Conservation (phyloP, 371 early-diverging fungal genomes). For the Lichtheimia hyalospora region DNA sequence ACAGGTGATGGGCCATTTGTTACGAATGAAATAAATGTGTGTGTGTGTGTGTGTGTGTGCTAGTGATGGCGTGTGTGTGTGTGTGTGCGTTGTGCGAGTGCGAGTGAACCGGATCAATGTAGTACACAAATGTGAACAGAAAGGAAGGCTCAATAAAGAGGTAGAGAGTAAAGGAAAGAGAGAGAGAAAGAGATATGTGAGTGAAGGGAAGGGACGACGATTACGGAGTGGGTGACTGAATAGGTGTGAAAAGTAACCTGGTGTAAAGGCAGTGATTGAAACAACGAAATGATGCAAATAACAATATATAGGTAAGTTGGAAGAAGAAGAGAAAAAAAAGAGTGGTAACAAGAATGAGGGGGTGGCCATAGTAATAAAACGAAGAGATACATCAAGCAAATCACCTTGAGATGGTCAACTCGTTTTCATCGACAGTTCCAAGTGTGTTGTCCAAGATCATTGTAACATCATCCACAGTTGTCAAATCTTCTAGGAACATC, state of each 20-base stretch:
- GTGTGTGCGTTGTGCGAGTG: too few relatives aligned
- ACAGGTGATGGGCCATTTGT: too few relatives aligned
- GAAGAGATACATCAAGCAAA: not conserved
- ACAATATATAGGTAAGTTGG: slow-evolving; percentile 88
- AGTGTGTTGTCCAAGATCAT: slow-evolving; percentile 68
- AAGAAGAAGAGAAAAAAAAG: slow-evolving; percentile 5
- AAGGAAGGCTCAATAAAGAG: not conserved
- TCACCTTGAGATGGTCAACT: not conserved
- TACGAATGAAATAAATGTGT: too few relatives aligned
- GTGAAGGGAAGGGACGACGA: not conserved
- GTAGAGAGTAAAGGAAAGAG: not conserved
- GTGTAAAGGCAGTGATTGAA: slow-evolving; percentile 1
- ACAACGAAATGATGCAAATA: slow-evolving; percentile 50
- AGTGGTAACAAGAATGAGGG: not conserved
- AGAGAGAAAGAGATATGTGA: not conserved
- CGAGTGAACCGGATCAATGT: too few relatives aligned
- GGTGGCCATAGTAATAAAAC: not conserved
- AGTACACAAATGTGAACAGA: not conserved
- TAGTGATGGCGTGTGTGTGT: too few relatives aligned
- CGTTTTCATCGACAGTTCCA: not conserved
- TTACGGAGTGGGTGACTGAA: slow-evolving; percentile 3
- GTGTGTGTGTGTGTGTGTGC: too few relatives aligned
- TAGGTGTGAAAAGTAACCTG: not conserved
- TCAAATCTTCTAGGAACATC: slow-evolving; percentile 91
- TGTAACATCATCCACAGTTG: slow-evolving; percentile 85